phyloP scores from a whole-genome alignment of 2,329 filamentous ascomycete genomes.

The Ascocoryne sarcoides region DNA sequence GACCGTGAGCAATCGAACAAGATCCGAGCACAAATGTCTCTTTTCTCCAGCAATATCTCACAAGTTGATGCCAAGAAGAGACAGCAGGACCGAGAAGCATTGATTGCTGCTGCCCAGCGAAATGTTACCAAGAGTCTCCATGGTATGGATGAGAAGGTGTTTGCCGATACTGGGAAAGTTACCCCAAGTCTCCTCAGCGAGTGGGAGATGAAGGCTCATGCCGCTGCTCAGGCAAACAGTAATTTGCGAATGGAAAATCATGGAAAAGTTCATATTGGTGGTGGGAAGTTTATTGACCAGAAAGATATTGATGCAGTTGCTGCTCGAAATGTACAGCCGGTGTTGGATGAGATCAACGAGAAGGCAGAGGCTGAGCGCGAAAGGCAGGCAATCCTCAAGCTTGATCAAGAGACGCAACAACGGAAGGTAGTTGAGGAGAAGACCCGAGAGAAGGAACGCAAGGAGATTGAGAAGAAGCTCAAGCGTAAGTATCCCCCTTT shows the following conservation, averaged over 20 bases:
- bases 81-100: conserved; percentile 61
- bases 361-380: conserved; percentile 66
- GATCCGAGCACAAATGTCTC: conserved; percentile 71
- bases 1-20: conserved; percentile 56
- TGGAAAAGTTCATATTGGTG: conserved; percentile 62
- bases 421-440: conserved; percentile 50
- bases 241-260: conserved; percentile 49
- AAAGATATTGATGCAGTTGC: conserved; percentile 74
- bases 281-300: conserved; percentile 71
- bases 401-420: conserved; percentile 57
- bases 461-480: conserved; percentile 43
- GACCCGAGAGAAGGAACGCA: conserved; percentile 44
- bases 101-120: conserved; percentile 72
- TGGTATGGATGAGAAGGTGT: conserved; percentile 74
- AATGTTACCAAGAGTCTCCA: conserved; percentile 76
- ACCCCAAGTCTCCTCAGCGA: conserved; percentile 60
- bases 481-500: conserved; percentile 44
- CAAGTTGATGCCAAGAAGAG: conserved; percentile 67
- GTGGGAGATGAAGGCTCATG: conserved; percentile 71
- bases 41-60: conserved; percentile 59
- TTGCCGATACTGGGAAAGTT: conserved; percentile 65
- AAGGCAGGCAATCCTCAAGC: conserved; percentile 50
- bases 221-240: conserved; percentile 57
- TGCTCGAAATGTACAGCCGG: conserved; percentile 66
- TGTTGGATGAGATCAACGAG: conserved; percentile 75